phyloP scores from a whole-genome alignment of 805 yeast genomes.

The Cyberlindnera meyerae region DNA sequence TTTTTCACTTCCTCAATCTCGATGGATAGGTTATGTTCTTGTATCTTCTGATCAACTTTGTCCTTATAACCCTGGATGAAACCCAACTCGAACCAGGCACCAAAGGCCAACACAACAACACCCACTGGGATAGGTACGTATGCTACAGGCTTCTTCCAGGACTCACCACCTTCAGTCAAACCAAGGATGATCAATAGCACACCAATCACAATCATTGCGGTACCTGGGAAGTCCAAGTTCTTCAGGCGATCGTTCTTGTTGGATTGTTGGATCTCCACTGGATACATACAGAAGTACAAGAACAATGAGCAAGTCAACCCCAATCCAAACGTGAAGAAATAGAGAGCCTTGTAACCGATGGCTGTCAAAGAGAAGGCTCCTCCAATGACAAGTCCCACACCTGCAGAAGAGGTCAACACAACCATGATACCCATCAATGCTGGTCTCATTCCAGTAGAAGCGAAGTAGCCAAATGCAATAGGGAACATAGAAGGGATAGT shows the following conservation, averaged over 20 bases:
- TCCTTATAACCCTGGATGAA: conserved; percentile 4
- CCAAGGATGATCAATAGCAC: conserved; percentile 28
- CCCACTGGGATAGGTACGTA: conserved; percentile 39
- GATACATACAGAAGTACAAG: conserved; percentile 25
- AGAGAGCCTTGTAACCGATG: conserved; percentile 36
- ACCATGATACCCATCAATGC: conserved; percentile 25
- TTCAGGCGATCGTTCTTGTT: conserved; percentile 12
- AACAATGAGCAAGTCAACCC: conserved; percentile 19
- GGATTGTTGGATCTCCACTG: too few species aligned
- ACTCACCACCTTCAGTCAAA: conserved; percentile 39
- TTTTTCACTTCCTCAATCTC: too few species aligned
- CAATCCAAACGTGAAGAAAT: conserved; percentile 34
- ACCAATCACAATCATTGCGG: conserved; percentile 30
- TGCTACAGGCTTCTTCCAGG: conserved; percentile 37
- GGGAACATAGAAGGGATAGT: conserved; percentile 35
- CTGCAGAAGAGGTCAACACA: conserved; percentile 27
- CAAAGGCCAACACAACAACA: conserved; percentile 23
- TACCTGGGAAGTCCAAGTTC: conserved; percentile 34
- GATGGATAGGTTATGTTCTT: too few species aligned
- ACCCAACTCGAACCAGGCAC: conserved; percentile 30
- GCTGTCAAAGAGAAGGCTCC: conserved; percentile 38
- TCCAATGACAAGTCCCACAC: conserved; percentile 38
- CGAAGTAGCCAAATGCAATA: conserved; percentile 27
- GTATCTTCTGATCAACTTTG: too few species aligned
- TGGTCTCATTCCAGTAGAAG: conserved; percentile 22